These are phyloP conservation scores for Dothistroma pini DNA, from an alignment of 2,329 filamentous ascomycete genomes.

Conservation along the genomic window DNA sequence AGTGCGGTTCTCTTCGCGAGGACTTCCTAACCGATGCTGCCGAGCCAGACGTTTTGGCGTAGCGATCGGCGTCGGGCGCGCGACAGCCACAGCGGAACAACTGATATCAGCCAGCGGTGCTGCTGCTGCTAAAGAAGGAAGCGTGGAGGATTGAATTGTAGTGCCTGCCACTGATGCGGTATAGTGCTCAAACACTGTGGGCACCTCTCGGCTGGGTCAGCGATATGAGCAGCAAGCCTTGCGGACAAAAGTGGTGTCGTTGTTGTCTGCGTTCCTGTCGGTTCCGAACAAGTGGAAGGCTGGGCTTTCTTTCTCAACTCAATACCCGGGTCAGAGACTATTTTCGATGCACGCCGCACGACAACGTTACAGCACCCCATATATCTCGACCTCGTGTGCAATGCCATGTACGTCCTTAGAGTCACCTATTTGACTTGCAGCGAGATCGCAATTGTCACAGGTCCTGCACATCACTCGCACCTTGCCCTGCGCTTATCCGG, in stretches of 20 bases:
- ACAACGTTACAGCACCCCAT: background rate
- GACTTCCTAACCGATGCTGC: background rate
- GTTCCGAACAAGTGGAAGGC: no score
- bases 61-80: constrained; percentile 12
- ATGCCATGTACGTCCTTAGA: background rate
- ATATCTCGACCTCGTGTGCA: constrained; percentile 2
- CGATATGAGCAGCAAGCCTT: background rate
- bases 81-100: constrained; percentile 19
- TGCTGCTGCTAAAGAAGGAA: constrained; percentile 3
- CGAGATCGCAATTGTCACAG: constrained; percentile 17
- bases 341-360: constrained; percentile 1
- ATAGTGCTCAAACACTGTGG: constrained; percentile 8
- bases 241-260: constrained; percentile 3
- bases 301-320: background rate
- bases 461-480: constrained; percentile 14
- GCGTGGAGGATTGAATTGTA: constrained; percentile 1
- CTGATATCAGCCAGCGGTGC: constrained; percentile 10
- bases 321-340: background rate
- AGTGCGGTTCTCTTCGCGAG: background rate
- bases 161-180: background rate
- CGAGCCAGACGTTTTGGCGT: constrained; percentile 8
- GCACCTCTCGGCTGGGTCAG: constrained; percentile 4
- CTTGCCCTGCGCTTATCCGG: constrained; percentile 5
- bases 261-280: background rate
- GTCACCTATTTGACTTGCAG: constrained; percentile 3